Percentiles rank a stretch among this genome's conserved stretches.
Conservation (phyloP, 2,329 filamentous ascomycete genomes). For the Trichoderma oligosporum region DNA sequence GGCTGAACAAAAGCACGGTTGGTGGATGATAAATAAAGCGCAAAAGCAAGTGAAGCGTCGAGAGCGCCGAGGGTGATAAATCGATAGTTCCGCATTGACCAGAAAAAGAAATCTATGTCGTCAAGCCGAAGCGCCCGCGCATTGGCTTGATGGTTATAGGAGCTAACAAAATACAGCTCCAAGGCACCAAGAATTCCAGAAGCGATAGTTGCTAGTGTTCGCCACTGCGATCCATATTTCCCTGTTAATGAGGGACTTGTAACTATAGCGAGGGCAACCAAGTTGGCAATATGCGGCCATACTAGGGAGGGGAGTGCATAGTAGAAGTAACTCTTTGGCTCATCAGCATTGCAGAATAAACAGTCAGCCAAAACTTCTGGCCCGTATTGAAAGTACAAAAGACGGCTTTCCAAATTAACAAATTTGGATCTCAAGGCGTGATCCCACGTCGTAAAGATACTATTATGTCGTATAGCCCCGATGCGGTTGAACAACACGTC, state of each 20-base stretch:
- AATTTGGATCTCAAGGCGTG: constrained; percentile 64
- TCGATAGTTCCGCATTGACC: constrained; percentile 62
- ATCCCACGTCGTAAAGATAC: constrained; percentile 55
- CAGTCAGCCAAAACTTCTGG: constrained; percentile 70
- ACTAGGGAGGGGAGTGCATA: constrained; percentile 74
- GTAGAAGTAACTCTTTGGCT: constrained; percentile 67
- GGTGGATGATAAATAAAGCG: constrained; percentile 74
- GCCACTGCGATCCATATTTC: constrained; percentile 62
- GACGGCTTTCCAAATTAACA: constrained; percentile 64
- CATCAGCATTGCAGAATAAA: constrained; percentile 74
- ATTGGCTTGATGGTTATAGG: constrained; percentile 65
- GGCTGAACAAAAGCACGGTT: constrained; percentile 70
- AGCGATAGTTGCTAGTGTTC: constrained; percentile 63
- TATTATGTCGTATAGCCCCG: constrained; percentile 47
- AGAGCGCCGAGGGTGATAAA: constrained; percentile 60
- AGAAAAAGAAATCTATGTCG: constrained; percentile 69
- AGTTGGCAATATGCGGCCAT: constrained; percentile 75
- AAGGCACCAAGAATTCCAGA: constrained; percentile 54
- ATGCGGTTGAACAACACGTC: constrained; percentile 82
- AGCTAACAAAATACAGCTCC: constrained; percentile 63
- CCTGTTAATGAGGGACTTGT: constrained; percentile 68
- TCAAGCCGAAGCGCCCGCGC: constrained; percentile 56
- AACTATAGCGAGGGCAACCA: constrained; percentile 65
- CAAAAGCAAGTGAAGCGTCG: constrained; percentile 59
- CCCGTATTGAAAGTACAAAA: constrained; percentile 81